These are phyloP conservation scores for Nothophytophthora sp. DNA, from an alignment of 352 stramenopile genomes.

Conservation along the genomic window DNA sequence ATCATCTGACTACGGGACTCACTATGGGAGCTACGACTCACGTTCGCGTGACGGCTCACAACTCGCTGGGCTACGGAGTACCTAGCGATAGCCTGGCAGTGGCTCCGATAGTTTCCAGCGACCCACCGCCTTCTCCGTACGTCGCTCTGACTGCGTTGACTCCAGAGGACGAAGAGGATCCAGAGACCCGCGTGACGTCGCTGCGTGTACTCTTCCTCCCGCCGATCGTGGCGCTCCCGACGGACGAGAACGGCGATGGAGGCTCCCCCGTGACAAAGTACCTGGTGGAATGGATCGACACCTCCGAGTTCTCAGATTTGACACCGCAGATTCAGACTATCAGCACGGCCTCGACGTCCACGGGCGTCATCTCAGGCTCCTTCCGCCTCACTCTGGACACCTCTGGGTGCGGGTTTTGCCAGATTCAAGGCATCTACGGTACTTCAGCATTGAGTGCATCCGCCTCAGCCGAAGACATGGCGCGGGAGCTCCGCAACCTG, in stretches of 20 bases:
- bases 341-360: slow-evolving; percentile 35
- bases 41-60: slow-evolving; percentile 91
- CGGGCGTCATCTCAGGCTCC: slow-evolving; percentile 42
- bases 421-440: slow-evolving; percentile 62
- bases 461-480: slow-evolving; percentile 54
- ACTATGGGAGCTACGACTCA: slow-evolving; percentile 89
- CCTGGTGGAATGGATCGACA: slow-evolving; percentile 93
- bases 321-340: slow-evolving; percentile 67
- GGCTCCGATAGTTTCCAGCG: slow-evolving; percentile 84
- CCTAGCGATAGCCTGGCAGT: slow-evolving; percentile 70
- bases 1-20: slow-evolving; percentile 76
- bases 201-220: slow-evolving; percentile 85
- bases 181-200: slow-evolving; percentile 67
- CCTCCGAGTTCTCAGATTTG: slow-evolving; percentile 67
- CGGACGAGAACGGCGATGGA: slow-evolving; percentile 83
- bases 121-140: slow-evolving; percentile 81
- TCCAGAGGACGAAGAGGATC: slow-evolving; percentile 37
- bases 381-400: slow-evolving; percentile 90
- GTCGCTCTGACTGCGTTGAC: slow-evolving; percentile 54
- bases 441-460: slow-evolving; percentile 82
- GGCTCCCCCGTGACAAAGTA: slow-evolving; percentile 88
- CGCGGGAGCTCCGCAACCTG: slow-evolving; percentile 90
- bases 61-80: slow-evolving; percentile 90
- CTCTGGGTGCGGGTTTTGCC: slow-evolving; percentile 68
- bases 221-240: slow-evolving; percentile 41